phyloP scores from a whole-genome alignment of 139 green algal species.

The Chlorella sp. region DNA sequence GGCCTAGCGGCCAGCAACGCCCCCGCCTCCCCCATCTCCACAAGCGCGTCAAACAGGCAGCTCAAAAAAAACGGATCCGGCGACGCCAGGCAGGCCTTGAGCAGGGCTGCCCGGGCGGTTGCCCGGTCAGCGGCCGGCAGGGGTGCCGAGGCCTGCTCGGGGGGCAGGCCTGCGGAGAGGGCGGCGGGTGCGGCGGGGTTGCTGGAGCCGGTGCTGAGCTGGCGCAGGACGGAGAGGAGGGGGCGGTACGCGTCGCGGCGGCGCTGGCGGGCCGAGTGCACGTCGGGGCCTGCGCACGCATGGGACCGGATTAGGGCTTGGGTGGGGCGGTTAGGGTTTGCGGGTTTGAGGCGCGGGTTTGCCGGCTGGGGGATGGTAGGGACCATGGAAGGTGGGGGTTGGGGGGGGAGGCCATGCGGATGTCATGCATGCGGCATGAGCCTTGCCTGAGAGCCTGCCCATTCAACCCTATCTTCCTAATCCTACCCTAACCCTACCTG shows the following conservation, averaged over 20 bases:
- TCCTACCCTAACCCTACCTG: too few species aligned
- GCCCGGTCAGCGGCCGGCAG: constrained; percentile 17
- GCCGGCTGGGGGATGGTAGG: too few species aligned
- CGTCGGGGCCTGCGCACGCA: constrained; percentile 34
- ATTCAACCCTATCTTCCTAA: too few species aligned
- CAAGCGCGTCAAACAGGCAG: constrained; percentile 49
- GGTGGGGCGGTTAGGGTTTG: too few species aligned
- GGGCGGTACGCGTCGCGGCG: constrained; percentile 49
- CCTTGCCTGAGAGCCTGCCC: too few species aligned
- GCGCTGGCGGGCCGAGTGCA: constrained; percentile 34
- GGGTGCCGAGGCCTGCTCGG: not conserved
- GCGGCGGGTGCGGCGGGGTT: not conserved
- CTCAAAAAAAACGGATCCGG: constrained; percentile 45
- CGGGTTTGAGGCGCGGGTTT: too few species aligned
- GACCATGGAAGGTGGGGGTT: too few species aligned
- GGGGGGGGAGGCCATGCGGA: too few species aligned
- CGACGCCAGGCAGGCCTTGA: constrained; percentile 28
- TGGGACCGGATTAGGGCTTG: too few species aligned
- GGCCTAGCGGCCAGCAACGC: constrained; percentile 33
- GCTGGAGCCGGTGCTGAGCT: constrained; percentile 19
- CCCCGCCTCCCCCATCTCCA: constrained; percentile 22
- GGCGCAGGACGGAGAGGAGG: constrained; percentile 39
- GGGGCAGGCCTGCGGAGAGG: not conserved
- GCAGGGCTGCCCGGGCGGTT: constrained; percentile 13
- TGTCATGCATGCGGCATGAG: too few species aligned